A percentile compares a stretch with the other conserved stretches of the same genome.
Evolutionary conservation across 257 asterid genomes (phyloP).

Genomic region (Ehretia macrophylla): DNA sequence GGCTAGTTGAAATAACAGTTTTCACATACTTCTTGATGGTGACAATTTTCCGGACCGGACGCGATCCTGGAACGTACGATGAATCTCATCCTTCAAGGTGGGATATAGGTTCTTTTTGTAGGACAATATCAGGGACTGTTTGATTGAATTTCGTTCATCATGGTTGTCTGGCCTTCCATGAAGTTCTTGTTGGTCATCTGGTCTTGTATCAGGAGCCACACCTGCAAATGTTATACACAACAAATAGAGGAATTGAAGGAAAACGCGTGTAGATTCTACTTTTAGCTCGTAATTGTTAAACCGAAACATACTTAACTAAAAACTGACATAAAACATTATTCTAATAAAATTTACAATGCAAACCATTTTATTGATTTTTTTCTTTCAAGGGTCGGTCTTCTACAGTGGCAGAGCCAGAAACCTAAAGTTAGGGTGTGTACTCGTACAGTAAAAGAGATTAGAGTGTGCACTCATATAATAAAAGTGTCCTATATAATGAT

Average conservation of each 20-base stretch:
- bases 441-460: no score
- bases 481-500: no score
- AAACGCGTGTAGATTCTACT: neutral
- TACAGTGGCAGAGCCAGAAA: no score
- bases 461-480: no score
- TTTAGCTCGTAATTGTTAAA: no score
- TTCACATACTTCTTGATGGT: slow-evolving; percentile 39
- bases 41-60: slow-evolving; percentile 20
- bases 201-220: slow-evolving; percentile 62
- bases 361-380: no score
- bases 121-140: slow-evolving; percentile 52
- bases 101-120: slow-evolving; percentile 56
- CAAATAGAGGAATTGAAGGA: neutral
- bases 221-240: slow-evolving; percentile 33
- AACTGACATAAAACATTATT: no score
- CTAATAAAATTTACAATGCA: no score
- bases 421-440: no score
- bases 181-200: slow-evolving; percentile 51
- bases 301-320: no score
- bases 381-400: no score
- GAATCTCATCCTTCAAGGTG: slow-evolving; percentile 50
- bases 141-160: slow-evolving; percentile 49
- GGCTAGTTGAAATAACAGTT: neutral
- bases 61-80: slow-evolving; percentile 15
- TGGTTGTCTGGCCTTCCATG: slow-evolving; percentile 39